Base-by-base conservation (phyloP, 805 yeast species). In the Starmerella floris region DNA sequence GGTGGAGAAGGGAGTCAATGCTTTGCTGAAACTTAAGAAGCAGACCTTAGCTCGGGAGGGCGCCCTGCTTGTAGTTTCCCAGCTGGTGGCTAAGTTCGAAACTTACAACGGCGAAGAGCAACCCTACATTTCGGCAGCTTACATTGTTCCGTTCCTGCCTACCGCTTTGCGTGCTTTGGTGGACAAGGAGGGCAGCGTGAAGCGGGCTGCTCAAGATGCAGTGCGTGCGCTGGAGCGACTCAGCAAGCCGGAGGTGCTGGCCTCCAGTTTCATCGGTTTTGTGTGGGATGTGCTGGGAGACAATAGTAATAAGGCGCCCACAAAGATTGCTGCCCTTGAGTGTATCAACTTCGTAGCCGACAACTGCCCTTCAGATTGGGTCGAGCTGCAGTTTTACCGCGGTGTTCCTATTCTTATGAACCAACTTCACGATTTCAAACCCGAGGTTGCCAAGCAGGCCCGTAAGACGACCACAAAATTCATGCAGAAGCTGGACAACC, bases 391-490 rank as follows among this genome's bases (percentile, higher is more conserved):
- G 53, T 88, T 88, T 62, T 76, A 77, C 47, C 73, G 72, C 43
- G 73, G 83, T 3, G 75, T 88, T 27, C 97, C 98, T 30, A 72
- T 81, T 9, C 70, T 88, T 56, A 83, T 94, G 27, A 94, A 83
- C 63, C 73, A 79, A 65, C 75, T 95, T 51, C 88, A 94, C 44
- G 98, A 88, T 61, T 84, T 91, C 73, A 88, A 88, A 68, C 95
- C 96, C 2, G 98, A 88, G 64, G 71, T 91, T 44, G 85, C 95
- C 23, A 77, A 80, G 54, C 83, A 76, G 45, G 97, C 96, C 52
- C 65, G 77, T 53, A 72, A 73, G 54, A 72, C 83, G 15, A 68
- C 85, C 61, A 70, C 72, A 35, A 70, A 70, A 43, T 83, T 78
- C 53, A 93, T 87, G 49, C 73, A 75, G 53, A 79, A 83, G 37